Evolutionary conservation across 2,329 filamentous ascomycete species (phyloP).

Genomic region (Mariannaea sp.): DNA sequence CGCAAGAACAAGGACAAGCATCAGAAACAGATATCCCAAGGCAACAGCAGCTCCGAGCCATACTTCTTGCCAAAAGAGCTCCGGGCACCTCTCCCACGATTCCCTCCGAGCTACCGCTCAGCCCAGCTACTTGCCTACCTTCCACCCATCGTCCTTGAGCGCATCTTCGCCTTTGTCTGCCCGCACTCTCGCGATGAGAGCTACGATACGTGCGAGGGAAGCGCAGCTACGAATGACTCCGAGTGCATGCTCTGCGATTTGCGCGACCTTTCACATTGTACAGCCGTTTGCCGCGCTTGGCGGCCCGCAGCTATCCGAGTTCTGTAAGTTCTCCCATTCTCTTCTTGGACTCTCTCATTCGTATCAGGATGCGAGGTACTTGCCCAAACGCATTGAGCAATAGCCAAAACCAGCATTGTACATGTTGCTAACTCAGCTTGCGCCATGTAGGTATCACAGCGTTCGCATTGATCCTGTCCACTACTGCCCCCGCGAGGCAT

Average conservation of each 20-base stretch:
- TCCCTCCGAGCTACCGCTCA: conserved; percentile 48
- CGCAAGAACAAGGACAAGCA: conserved; percentile 42
- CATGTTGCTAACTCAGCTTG: conserved; percentile 19
- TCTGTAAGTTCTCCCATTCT: conserved; percentile 59
- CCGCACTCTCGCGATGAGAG: conserved; percentile 78
- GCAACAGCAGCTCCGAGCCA: conserved; percentile 27
- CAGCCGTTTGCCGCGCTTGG: conserved; percentile 77
- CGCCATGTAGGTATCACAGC: conserved; percentile 71
- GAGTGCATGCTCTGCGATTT: conserved; percentile 93
- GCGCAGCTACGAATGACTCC: conserved; percentile 66
- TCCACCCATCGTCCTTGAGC: conserved; percentile 70
- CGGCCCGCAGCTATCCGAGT: conserved; percentile 53
- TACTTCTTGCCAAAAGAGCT: conserved; percentile 38
- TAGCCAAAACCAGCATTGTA: background rate
- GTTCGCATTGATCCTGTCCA: conserved; percentile 93
- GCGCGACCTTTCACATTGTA: conserved; percentile 82
- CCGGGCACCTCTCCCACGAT: conserved; percentile 35
- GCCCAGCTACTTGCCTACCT: conserved; percentile 57
- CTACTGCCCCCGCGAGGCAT: conserved; percentile 86
- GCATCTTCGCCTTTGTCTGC: conserved; percentile 82
- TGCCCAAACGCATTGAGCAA: background rate
- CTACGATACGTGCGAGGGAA: conserved; percentile 83
- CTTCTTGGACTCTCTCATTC: conserved; percentile 2
- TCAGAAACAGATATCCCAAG: conserved; percentile 30
- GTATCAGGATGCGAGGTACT: background rate